Evolutionary conservation across 768 basidiomycete genomes (phyloP).

Genomic region (Ramaria sp.): DNA sequence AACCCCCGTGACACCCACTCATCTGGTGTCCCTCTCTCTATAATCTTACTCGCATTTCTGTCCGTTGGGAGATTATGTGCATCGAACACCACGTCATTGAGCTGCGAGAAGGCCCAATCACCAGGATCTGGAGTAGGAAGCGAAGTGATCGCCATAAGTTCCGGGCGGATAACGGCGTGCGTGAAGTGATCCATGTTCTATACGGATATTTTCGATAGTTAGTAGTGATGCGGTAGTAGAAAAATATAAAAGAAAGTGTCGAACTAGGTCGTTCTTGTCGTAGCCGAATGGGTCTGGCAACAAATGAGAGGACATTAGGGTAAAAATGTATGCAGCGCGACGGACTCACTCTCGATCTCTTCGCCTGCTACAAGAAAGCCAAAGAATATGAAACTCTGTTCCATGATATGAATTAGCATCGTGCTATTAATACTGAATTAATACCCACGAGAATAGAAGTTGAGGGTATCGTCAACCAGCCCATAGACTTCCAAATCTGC

Average conservation of each 20-base stretch:
- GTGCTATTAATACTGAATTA: background rate
- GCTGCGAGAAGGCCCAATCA: conserved; percentile 48
- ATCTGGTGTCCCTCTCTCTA: conserved; percentile 37
- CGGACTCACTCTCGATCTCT: conserved; percentile 57
- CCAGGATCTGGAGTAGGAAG: conserved; percentile 46
- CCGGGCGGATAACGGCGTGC: conserved; percentile 51
- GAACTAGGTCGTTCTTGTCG: conserved; percentile 61
- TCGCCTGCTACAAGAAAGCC: conserved; percentile 66
- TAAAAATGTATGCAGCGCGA: background rate
- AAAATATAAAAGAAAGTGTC: conserved; percentile 16
- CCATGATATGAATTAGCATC: background rate
- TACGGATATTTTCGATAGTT: background rate
- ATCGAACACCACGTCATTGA: conserved; percentile 48
- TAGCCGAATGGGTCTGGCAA: conserved; percentile 43
- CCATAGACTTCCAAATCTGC: conserved; percentile 44
- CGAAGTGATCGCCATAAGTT: conserved; percentile 52
- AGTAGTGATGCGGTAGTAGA: background rate
- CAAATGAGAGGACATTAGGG: background rate
- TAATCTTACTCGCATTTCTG: conserved; percentile 4
- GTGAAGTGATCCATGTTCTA: conserved; percentile 66
- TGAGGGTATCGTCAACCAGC: conserved; percentile 56
- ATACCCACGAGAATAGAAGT: conserved; percentile 38
- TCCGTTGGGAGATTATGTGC: conserved; percentile 14
- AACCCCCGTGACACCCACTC: conserved; percentile 48
- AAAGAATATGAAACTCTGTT: conserved; percentile 57